Evolutionary conservation across 2,329 filamentous ascomycete genomes (phyloP).

Genomic region (Fusarium aywerte): DNA sequence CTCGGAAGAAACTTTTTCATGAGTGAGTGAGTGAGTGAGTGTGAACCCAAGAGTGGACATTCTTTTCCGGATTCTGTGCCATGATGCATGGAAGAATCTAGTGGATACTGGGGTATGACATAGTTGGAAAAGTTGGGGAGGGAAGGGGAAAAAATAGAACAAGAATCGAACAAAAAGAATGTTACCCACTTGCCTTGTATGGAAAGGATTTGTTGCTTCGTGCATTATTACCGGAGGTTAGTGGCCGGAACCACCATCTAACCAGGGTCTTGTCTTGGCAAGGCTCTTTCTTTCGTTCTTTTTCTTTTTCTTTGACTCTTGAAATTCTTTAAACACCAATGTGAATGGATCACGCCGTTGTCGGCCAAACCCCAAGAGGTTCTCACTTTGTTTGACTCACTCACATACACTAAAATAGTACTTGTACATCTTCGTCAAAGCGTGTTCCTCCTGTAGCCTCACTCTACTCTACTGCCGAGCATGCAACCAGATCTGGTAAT

Average conservation of each 20-base stretch:
- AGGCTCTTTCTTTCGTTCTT: not conserved
- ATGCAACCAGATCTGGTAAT: slow-evolving; percentile 12
- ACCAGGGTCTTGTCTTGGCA: not conserved
- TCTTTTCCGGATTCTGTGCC: not conserved
- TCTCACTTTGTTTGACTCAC: slow-evolving; percentile 16
- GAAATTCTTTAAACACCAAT: slow-evolving; percentile 19
- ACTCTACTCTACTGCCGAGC: not conserved
- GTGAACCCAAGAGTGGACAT: not conserved
- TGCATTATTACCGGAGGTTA: slow-evolving; percentile 20
- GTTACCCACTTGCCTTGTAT: slow-evolving; percentile 29
- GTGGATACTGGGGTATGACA: not conserved
- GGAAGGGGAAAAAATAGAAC: not conserved
- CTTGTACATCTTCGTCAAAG: not conserved
- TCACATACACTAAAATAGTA: not conserved
- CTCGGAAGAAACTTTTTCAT: not conserved
- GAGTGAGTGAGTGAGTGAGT: too few relatives aligned
- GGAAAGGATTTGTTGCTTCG: slow-evolving; percentile 10
- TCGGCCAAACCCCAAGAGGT: slow-evolving; percentile 3
- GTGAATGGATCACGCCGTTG: slow-evolving; percentile 18
- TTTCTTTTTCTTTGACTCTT: not conserved
- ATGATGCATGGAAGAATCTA: not conserved
- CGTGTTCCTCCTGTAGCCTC: not conserved
- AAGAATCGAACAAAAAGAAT: not conserved
- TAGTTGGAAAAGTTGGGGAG: not conserved
- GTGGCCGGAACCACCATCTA: not conserved